Evolutionary conservation across 2,329 filamentous ascomycete genomes (phyloP), one percentile per base, ranked within the genome.

Genomic region (Samsoniella hepiali): DNA sequence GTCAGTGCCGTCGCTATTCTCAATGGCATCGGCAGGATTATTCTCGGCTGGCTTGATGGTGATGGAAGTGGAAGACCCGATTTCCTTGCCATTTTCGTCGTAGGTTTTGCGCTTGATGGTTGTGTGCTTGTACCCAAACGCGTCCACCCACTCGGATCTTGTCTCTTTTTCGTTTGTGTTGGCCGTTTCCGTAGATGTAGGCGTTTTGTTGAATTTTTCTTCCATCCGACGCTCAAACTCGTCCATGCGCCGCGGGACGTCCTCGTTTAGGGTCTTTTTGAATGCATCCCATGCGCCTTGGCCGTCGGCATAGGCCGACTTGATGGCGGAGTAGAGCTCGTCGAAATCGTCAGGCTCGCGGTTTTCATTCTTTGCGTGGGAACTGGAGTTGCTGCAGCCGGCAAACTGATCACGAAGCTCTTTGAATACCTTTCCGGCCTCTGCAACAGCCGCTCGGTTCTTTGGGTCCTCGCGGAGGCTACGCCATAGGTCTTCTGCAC

Each of bases 81-180:
- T 70, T 63, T 80, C 75, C 13, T 74, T 73, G 51, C 80, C 81
- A 8, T 79, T 68, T 27, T 72, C 71, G 45, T 82, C 77, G 9
- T 79, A 68, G 8, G 71, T 77, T 64, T 73, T 77, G 32, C 76
- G 73, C 7, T 75, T 77, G 9, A 74, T 74, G 67, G 76, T 80
- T 58, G 73, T 74, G 63, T 81, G 79, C 13, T 75, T 67, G 65
- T 79, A 78, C 38, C 80, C 81, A 58, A 74, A 75, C 8, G 70
- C 67, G 67, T 82, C 80, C 5, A 79, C 73, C 58, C 77, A 75
- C 65, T 82, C 77, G 5, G 79, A 73, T 32, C 72, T 77, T 1
- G 73, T 75, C 63, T 73, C 72, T 32, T 77, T 71, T 32, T 75
- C 72, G 59, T 75, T 74, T 44, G 69, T 73, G 13, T 74, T 67